These are phyloP conservation scores for Eragrostis tef DNA, from an alignment of 202 grass and related monocot genomes.

Conservation along the genomic window DNA sequence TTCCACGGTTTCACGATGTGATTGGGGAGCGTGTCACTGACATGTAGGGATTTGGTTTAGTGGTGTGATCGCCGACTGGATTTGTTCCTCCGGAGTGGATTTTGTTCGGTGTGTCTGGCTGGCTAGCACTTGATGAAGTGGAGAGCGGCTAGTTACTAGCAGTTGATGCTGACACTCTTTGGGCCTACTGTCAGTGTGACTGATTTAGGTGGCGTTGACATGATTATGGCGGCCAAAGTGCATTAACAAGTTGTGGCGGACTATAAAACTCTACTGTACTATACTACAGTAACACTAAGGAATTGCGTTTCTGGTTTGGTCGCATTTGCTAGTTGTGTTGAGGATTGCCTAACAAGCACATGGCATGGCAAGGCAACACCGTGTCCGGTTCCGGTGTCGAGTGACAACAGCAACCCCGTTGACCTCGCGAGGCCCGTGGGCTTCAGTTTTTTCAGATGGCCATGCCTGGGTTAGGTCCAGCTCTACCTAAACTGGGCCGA, in stretches of 20 bases:
- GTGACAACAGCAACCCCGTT: no score
- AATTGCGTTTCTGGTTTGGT: conserved; percentile 27
- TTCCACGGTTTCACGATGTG: not conserved
- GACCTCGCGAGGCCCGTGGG: no score
- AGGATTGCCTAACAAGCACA: conserved; percentile 7
- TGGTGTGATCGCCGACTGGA: not conserved
- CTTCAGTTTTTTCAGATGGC: no score
- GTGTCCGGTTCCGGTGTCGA: no score
- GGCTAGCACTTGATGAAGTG: conserved; percentile 25
- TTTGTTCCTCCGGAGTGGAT: not conserved
- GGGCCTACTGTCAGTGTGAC: not conserved
- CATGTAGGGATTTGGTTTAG: not conserved
- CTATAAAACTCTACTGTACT: not conserved
- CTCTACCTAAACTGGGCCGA: not conserved
- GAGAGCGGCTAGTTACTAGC: not conserved
- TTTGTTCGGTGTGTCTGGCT: conserved; percentile 33
- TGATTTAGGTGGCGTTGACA: not conserved
- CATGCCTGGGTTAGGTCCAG: not conserved
- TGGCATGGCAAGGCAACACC: not conserved
- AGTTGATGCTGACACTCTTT: not conserved
- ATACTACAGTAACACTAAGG: not conserved
- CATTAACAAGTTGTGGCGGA: not conserved
- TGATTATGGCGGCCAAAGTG: not conserved
- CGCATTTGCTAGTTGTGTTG: conserved; percentile 13
- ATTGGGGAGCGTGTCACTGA: not conserved